Evolutionary conservation across 2,329 filamentous ascomycete species (phyloP).

Genomic region (Calonectria pseudoturangicola): DNA sequence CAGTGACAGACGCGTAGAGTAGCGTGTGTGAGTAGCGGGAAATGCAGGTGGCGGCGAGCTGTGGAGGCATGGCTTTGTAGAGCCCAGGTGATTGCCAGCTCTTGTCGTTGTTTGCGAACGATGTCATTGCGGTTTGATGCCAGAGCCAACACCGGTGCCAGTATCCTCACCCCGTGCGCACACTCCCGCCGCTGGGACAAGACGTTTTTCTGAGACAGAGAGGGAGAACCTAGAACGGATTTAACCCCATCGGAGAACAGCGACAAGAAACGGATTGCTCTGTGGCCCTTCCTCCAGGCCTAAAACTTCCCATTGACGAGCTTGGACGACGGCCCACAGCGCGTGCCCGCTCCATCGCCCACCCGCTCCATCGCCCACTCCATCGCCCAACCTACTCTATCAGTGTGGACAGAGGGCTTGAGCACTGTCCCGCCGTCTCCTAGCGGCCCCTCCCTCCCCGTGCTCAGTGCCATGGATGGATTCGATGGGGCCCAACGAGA

Average conservation of each 20-base stretch:
- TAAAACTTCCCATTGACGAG: conserved; percentile 23
- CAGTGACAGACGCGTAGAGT: conserved; percentile 17
- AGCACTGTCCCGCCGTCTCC: conserved; percentile 22
- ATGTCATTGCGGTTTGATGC: neutral
- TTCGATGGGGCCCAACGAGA: conserved; percentile 7
- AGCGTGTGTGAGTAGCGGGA: conserved; percentile 1
- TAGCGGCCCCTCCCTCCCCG: conserved; percentile 2
- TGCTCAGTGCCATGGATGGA: conserved; percentile 15
- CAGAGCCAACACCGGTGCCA: neutral
- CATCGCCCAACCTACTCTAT: conserved; percentile 24
- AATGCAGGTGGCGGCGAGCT: conserved; percentile 13
- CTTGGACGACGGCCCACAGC: conserved; percentile 19
- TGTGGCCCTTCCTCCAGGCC: conserved; percentile 20
- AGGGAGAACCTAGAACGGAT: conserved; percentile 37
- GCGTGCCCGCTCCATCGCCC: conserved; percentile 25
- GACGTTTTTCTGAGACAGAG: conserved; percentile 17
- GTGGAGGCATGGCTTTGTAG: neutral
- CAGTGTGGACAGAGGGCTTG: conserved; percentile 15
- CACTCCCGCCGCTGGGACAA: neutral
- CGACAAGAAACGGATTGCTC: conserved; percentile 32
- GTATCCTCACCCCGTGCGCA: neutral
- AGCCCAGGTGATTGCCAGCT: neutral
- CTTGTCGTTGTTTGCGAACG: neutral
- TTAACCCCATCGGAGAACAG: conserved; percentile 37
- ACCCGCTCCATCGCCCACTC: conserved; percentile 24